Percentiles rank a stretch among this genome's conserved stretches.
These are phyloP conservation scores for Solanum clarkiae DNA, from an alignment of 257 asterid species.

Conservation along the genomic window DNA sequence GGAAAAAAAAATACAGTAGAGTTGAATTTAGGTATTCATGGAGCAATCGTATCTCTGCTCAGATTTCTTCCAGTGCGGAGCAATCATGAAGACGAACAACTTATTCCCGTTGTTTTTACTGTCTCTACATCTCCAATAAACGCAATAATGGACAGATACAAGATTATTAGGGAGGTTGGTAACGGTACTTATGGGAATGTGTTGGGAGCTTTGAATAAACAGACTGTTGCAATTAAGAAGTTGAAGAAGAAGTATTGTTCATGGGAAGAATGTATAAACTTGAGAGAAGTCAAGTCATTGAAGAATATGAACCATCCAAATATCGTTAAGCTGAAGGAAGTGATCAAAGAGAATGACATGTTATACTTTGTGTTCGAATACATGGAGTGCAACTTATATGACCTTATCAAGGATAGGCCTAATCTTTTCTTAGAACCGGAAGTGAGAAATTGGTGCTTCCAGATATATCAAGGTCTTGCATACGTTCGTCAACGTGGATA, in stretches of 20 bases:
- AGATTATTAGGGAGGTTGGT: conserved; percentile 85
- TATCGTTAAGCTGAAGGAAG: conserved; percentile 88
- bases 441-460: conserved; percentile 87
- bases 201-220: conserved; percentile 86
- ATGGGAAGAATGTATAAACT: conserved; percentile 93
- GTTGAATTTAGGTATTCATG: conserved; percentile 47
- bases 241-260: conserved; percentile 92
- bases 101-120: conserved; percentile 1
- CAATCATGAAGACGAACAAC: conserved; percentile 6
- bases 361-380: conserved; percentile 73
- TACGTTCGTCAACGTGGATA: conserved; percentile 84
- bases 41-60: conserved; percentile 73
- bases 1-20: too few relatives aligned
- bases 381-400: conserved; percentile 93
- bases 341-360: conserved; percentile 68
- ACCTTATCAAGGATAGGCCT: conserved; percentile 72
- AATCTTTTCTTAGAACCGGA: conserved; percentile 58
- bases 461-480: conserved; percentile 93
- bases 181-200: conserved; percentile 94
- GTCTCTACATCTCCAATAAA: conserved; percentile 13
- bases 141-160: conserved; percentile 82
- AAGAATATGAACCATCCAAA: conserved; percentile 90
- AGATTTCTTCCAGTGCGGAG: conserved; percentile 20
- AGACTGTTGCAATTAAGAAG: conserved; percentile 79
- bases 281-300: conserved; percentile 98